These are phyloP conservation scores for Phytophthora capsici DNA, from an alignment of 352 stramenopile species.

Conservation along the genomic window DNA sequence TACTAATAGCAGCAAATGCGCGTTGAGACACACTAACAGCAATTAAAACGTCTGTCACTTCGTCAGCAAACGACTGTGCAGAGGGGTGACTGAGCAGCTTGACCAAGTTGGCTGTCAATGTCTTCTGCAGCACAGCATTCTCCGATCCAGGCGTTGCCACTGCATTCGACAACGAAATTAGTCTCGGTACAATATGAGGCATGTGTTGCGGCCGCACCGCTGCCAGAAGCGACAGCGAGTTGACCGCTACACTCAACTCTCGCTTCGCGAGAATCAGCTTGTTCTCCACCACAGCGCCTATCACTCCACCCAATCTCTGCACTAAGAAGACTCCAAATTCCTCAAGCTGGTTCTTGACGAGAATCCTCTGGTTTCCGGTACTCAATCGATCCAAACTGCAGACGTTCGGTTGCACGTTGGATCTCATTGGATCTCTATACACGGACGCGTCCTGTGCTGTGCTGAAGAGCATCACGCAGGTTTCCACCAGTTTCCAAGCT, in stretches of 20 bases:
- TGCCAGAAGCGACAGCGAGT: slow-evolving; percentile 72
- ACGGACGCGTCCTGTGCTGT: slow-evolving; percentile 59
- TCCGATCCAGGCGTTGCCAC: slow-evolving; percentile 28
- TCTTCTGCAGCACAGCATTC: slow-evolving; percentile 60
- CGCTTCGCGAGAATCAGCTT: slow-evolving; percentile 45
- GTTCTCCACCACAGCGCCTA: slow-evolving; percentile 21
- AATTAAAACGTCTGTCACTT: slow-evolving; percentile 80
- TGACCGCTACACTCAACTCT: slow-evolving; percentile 67
- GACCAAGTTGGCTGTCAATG: slow-evolving; percentile 71
- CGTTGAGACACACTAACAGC: slow-evolving; percentile 71
- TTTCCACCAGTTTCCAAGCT: slow-evolving; percentile 69
- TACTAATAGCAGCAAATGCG: slow-evolving; percentile 79
- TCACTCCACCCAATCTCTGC: slow-evolving; percentile 46
- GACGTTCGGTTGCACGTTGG: slow-evolving; percentile 75
- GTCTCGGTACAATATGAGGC: slow-evolving; percentile 51
- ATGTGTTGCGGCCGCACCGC: slow-evolving; percentile 70
- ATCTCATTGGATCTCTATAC: slow-evolving; percentile 76
- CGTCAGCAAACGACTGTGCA: slow-evolving; percentile 63
- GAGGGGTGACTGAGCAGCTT: slow-evolving; percentile 73
- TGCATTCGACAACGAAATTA: slow-evolving; percentile 48
- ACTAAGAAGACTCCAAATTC: slow-evolving; percentile 49
- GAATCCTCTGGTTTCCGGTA: slow-evolving; percentile 26
- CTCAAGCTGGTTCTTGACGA: slow-evolving; percentile 47
- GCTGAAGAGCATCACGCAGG: slow-evolving; percentile 59
- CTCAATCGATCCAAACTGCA: slow-evolving; percentile 64